A percentile compares a stretch with the other conserved stretches of the same genome.
These are phyloP conservation scores for Ulmus americana DNA, from an alignment of 331 rosid species.

Conservation along the genomic window DNA sequence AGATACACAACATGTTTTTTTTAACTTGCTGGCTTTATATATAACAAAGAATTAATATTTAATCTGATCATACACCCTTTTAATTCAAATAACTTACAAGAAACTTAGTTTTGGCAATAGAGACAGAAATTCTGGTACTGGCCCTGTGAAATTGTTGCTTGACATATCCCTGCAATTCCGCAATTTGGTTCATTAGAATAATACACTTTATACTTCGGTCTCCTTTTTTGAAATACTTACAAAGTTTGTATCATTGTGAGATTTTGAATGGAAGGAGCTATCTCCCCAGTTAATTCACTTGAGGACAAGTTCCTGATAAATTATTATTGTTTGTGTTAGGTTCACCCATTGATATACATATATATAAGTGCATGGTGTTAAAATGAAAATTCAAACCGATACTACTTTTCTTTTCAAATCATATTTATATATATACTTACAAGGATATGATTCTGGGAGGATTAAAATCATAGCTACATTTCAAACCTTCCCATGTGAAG, in stretches of 20 bases:
- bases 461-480: too few relatives aligned
- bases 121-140: conserved; percentile 36
- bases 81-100: too few relatives aligned
- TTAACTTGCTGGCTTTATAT: not conserved
- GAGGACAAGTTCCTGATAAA: conserved; percentile 5
- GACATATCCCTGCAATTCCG: not conserved
- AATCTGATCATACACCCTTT: not conserved
- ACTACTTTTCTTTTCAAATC: too few relatives aligned
- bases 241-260: not conserved
- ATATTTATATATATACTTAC: too few relatives aligned
- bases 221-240: not conserved
- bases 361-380: not conserved
- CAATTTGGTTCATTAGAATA: not conserved
- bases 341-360: not conserved
- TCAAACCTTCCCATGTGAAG: too few relatives aligned
- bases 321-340: not conserved
- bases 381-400: not conserved
- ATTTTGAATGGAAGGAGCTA: not conserved
- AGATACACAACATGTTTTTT: not conserved
- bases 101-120: not conserved
- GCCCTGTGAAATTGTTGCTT: conserved; percentile 40
- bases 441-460: not conserved
- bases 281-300: not conserved
- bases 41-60: not conserved
- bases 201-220: not conserved